Evolutionary conservation across 805 yeast species (phyloP).

Genomic region (Yamadazyma insecticola): DNA sequence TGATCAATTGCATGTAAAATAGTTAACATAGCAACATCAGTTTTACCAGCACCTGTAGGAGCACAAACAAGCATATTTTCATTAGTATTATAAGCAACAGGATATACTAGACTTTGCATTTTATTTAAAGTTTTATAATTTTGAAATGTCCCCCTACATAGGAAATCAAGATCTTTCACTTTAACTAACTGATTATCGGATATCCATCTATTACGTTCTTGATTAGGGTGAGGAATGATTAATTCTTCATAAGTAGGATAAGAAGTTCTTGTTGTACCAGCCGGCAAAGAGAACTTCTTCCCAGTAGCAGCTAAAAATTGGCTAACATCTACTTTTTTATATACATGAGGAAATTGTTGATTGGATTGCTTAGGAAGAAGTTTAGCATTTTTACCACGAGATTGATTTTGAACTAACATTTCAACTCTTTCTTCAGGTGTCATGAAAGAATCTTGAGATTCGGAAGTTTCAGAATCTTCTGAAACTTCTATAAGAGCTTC

Average conservation of each 20-base stretch:
- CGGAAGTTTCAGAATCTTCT: constrained; percentile 6
- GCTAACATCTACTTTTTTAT: constrained; percentile 61
- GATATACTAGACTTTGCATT: constrained; percentile 87
- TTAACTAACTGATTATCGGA: constrained; percentile 46
- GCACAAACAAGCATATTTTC: constrained; percentile 97
- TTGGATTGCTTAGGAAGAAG: constrained; percentile 43
- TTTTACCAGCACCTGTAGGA: constrained; percentile 97
- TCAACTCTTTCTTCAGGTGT: constrained; percentile 53
- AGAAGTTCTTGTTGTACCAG: constrained; percentile 67
- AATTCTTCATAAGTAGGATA: constrained; percentile 73
- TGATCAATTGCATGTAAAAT: constrained; percentile 77
- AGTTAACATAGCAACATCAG: constrained; percentile 84
- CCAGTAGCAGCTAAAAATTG: constrained; percentile 72
- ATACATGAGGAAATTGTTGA: constrained; percentile 82
- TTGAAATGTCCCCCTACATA: constrained; percentile 81
- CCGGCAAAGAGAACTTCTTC: constrained; percentile 72
- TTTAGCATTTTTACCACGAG: constrained; percentile 44
- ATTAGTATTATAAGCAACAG: constrained; percentile 87
- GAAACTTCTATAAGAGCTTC: constrained; percentile 9
- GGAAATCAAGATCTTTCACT: constrained; percentile 61
- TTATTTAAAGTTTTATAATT: constrained; percentile 74
- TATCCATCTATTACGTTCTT: constrained; percentile 39
- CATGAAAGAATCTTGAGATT: constrained; percentile 24
- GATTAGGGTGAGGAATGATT: constrained; percentile 70
- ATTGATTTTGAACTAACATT: constrained; percentile 47